phyloP scores from a whole-genome alignment of 2,329 filamentous ascomycete genomes.

The Davidsoniella eucalypti region DNA sequence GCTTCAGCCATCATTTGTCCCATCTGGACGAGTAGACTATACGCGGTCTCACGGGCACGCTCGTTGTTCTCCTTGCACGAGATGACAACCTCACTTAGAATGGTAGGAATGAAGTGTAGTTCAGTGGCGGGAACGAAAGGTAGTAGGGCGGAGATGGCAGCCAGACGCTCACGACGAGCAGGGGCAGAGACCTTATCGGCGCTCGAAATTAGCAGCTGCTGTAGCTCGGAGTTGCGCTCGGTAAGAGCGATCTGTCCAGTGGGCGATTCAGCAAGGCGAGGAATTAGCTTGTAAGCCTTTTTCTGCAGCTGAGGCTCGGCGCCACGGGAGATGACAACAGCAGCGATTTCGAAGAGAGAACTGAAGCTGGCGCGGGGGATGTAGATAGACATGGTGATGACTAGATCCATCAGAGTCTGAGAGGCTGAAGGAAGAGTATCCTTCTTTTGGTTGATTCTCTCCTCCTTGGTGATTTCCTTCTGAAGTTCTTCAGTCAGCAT shows the following conservation, averaged over 20 bases:
- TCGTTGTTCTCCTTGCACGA: slow-evolving; percentile 97
- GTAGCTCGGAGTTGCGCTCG: slow-evolving; percentile 62
- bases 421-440: slow-evolving; percentile 71
- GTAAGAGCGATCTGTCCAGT: slow-evolving; percentile 59
- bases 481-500: slow-evolving; percentile 63
- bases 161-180: slow-evolving; percentile 68
- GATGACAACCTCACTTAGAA: slow-evolving; percentile 88
- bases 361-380: slow-evolving; percentile 74
- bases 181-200: slow-evolving; percentile 76
- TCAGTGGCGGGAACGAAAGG: slow-evolving; percentile 60
- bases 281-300: slow-evolving; percentile 97
- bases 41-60: slow-evolving; percentile 74
- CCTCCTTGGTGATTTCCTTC: slow-evolving; percentile 36
- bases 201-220: slow-evolving; percentile 62
- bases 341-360: slow-evolving; percentile 72
- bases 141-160: slow-evolving; percentile 66
- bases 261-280: slow-evolving; percentile 68
- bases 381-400: slow-evolving; percentile 92
- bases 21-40: slow-evolving; percentile 78
- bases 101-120: slow-evolving; percentile 82
- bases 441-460: slow-evolving; percentile 44
- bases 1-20: slow-evolving; percentile 57
- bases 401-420: slow-evolving; percentile 89
- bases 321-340: slow-evolving; percentile 63
- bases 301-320: slow-evolving; percentile 89